Base-by-base conservation (phyloP, 2,329 filamentous ascomycete species). In the Aspergillus fischeri region DNA sequence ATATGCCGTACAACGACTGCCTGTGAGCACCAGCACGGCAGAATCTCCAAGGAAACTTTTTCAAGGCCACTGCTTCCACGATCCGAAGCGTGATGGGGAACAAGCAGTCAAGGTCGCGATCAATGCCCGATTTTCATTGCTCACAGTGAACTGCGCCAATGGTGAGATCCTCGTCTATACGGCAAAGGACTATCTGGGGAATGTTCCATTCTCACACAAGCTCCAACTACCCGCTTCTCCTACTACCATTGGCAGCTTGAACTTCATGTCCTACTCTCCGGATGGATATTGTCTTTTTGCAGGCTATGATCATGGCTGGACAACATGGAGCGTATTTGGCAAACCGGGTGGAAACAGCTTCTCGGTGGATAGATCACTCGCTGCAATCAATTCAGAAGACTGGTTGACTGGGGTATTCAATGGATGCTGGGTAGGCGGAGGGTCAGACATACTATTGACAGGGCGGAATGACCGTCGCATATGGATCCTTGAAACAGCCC, bases 211-310 rank as follows among this genome's bases (percentile, higher is more conserved):
- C 14, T 97, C 93, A 1, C 92, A 97, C 72, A 84, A 83, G 32
- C 85, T 97, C 60, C 82, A 78, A 53, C 78, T 90, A 1, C 87
- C 89, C 11, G 85, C 87, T 0, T 91, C 92, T 1, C 74, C 80
- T 4, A 76, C 81, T 20, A 82, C 84, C 17, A 87, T 91, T 1
- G 94, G 94, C 0, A 73, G 77, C 11, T 77, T 97, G 52, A 91
- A 85, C 2, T 89, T 86, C 29, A 75, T 99, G 63, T 86, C 78
- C 59, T 99, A 96, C 77, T 97, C 94, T 1, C 92, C 93, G 0
- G 94, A 99, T 72, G 94, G 94, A 20, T 97, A 97, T 73, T 96
- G 92, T 71, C 82, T 99, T 8, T 97, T 99, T 74, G 92, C 89
- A 47, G 94, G 93, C 1, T 97, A 93, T 69, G 88, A 94, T 67